Percentiles rank a stretch among this genome's conserved stretches.
phyloP scores from a whole-genome alignment of 2,329 filamentous ascomycete genomes.

The Aspergillus sp. region DNA sequence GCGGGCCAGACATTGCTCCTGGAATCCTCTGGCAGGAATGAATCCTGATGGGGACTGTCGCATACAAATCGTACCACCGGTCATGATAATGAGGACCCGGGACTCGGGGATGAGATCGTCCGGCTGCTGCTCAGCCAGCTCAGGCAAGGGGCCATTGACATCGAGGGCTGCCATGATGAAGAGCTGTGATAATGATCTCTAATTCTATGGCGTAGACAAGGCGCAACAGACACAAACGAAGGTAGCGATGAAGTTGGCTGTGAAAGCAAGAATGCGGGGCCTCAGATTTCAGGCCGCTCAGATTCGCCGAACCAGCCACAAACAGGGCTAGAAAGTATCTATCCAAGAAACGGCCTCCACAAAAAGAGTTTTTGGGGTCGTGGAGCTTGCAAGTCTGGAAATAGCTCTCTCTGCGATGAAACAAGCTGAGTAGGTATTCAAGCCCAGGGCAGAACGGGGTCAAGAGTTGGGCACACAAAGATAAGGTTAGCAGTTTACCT shows the following conservation, averaged over 20 bases:
- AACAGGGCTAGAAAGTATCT: background rate
- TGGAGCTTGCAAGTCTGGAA: background rate
- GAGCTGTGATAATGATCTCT: background rate
- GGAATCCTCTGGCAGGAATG: conserved; percentile 76
- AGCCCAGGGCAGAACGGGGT: background rate
- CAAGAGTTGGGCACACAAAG: background rate
- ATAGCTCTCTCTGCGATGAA: background rate
- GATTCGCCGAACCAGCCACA: background rate
- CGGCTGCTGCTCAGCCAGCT: conserved; percentile 22
- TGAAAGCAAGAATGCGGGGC: conserved; percentile 4
- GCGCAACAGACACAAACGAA: background rate
- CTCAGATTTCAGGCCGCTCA: background rate
- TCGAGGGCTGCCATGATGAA: conserved; percentile 25
- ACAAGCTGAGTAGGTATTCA: background rate
- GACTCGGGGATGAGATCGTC: conserved; percentile 63
- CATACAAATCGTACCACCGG: conserved; percentile 84
- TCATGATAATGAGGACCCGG: conserved; percentile 85
- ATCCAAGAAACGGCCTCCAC: background rate
- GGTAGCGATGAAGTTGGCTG: background rate
- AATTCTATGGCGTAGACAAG: background rate
- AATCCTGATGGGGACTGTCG: conserved; percentile 76
- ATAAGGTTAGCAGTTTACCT: background rate
- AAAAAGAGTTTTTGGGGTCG: background rate
- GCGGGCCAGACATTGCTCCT: conserved; percentile 78
- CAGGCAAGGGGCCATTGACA: conserved; percentile 23